Evolutionary conservation across 352 stramenopile species (phyloP).

Genomic region (Pythium aphanidermatum): DNA sequence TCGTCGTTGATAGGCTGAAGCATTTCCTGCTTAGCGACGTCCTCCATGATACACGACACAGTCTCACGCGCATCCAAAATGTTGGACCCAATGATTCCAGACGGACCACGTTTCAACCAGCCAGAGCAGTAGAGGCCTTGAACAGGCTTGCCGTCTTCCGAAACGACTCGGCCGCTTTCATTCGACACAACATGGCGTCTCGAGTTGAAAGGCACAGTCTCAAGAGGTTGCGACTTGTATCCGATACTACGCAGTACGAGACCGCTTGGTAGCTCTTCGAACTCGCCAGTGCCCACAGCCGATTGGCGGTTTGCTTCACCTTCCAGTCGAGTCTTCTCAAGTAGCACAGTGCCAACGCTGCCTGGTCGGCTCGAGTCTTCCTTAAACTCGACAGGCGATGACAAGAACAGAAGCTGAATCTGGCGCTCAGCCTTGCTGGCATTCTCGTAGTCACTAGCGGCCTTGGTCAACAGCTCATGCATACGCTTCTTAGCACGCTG

Average conservation of each 20-base stretch:
- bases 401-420: constrained; percentile 89
- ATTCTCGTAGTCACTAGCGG: constrained; percentile 30
- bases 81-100: constrained; percentile 98
- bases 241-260: constrained; percentile 82
- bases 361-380: constrained; percentile 37
- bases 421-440: constrained; percentile 26
- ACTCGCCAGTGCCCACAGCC: constrained; percentile 80
- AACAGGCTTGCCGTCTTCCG: constrained; percentile 29
- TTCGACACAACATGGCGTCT: constrained; percentile 57
- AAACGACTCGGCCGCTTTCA: constrained; percentile 44
- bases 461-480: constrained; percentile 72
- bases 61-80: constrained; percentile 96
- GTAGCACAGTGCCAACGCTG: constrained; percentile 57
- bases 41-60: constrained; percentile 89
- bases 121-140: constrained; percentile 93
- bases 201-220: constrained; percentile 77
- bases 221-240: constrained; percentile 89
- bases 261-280: constrained; percentile 77
- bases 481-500: constrained; percentile 82
- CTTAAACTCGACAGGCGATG: constrained; percentile 77
- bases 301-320: constrained; percentile 78
- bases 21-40: constrained; percentile 55
- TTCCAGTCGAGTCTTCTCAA: constrained; percentile 87
- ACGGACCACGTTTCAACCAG: constrained; percentile 97
- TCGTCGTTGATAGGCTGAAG: constrained; percentile 23